Evolutionary conservation across 371 early-diverging fungal species (phyloP), one percentile per base, ranked within the genome.

Genomic region (Mucor ambiguus): DNA sequence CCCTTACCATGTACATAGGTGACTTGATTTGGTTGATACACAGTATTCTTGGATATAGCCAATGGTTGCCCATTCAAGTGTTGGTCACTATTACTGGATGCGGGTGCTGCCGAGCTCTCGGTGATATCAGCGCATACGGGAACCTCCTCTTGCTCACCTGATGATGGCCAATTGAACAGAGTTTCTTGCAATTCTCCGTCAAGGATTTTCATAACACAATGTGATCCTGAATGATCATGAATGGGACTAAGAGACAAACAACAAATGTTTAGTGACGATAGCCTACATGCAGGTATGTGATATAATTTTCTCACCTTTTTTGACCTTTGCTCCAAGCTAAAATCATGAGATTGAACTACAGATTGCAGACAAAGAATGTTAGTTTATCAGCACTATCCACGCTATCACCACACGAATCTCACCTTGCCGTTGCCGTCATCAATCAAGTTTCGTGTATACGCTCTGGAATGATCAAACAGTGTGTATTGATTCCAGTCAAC

Each of bases 161-260:
- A 66, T 29, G 63, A 59, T 0, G 96, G 96, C 92, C 92, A 93
- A 35, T 89, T 82, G 70, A 86, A 97, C 37, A 87, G 82, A 1
- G 92, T 87, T 74, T 97, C 98, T 63, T 84, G 73, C 38, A 97
- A 81, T 67, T 89, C 84, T 3, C 96, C 96, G 59, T 90, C 92
- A 30, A 97, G 83, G 33, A 96, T 80, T 74, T 96, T 96, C 92
- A 97, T 92, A 65, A 96, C 84, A 80, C 98, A 97, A 77, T 97
- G 98, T 54, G 95, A 90, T 52, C 89, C 89, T n/a, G 93, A 76
- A 71, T 97, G 98, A 78, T 96, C 93, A 76, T 96, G 97, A 76
- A 96, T 95, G 48, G 96, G 93, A 70, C 95, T 94, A 72, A 57
- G 60, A 49, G 62, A 56, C 24, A 52, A 46, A 52, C 16, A 52